Percentiles rank a stretch among this genome's conserved stretches.
These are phyloP conservation scores for Didymella glomerata DNA, from an alignment of 2,329 filamentous ascomycete species.

Conservation along the genomic window DNA sequence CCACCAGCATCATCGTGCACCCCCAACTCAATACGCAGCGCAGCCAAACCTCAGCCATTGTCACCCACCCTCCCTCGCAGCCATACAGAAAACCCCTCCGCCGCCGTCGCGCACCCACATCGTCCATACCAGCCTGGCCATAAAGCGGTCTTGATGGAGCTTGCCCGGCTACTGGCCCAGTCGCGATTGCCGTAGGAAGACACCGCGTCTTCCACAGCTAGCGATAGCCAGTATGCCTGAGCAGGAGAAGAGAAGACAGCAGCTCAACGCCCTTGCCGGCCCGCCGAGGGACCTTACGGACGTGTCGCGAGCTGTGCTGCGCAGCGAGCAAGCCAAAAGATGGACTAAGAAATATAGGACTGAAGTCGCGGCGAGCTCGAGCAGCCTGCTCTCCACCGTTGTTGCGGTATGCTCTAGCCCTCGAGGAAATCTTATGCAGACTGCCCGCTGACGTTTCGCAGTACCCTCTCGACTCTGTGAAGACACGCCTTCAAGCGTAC, in stretches of 20 bases:
- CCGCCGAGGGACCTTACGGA: slow-evolving; percentile 52
- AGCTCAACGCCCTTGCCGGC: slow-evolving; percentile 33
- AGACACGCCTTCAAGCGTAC: slow-evolving; percentile 84
- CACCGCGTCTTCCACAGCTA: slow-evolving; percentile 61
- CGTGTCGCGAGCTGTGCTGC: slow-evolving; percentile 46
- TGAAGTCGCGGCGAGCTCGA: slow-evolving; percentile 79
- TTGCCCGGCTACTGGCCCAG: slow-evolving; percentile 61
- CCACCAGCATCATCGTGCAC: slow-evolving; percentile 47
- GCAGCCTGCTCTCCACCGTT: slow-evolving; percentile 80
- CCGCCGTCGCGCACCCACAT: slow-evolving; percentile 21
- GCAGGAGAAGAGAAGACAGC: slow-evolving; percentile 36
- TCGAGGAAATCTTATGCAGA: neutral
- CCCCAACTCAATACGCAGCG: slow-evolving; percentile 26
- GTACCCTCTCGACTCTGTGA: slow-evolving; percentile 88
- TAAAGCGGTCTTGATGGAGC: slow-evolving; percentile 61
- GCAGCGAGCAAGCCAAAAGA: slow-evolving; percentile 56
- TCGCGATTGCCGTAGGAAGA: slow-evolving; percentile 69
- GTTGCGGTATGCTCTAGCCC: slow-evolving; percentile 62
- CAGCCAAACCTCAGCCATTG: slow-evolving; percentile 40
- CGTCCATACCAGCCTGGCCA: slow-evolving; percentile 31
- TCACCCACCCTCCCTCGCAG: slow-evolving; percentile 29
- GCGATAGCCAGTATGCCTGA: slow-evolving; percentile 57
- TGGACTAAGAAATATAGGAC: slow-evolving; percentile 81
- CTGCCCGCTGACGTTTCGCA: slow-evolving; percentile 40
- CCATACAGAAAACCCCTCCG: slow-evolving; percentile 13